Conservation (phyloP, 352 stramenopile genomes). For the Phytophthora pinifolia region DNA sequence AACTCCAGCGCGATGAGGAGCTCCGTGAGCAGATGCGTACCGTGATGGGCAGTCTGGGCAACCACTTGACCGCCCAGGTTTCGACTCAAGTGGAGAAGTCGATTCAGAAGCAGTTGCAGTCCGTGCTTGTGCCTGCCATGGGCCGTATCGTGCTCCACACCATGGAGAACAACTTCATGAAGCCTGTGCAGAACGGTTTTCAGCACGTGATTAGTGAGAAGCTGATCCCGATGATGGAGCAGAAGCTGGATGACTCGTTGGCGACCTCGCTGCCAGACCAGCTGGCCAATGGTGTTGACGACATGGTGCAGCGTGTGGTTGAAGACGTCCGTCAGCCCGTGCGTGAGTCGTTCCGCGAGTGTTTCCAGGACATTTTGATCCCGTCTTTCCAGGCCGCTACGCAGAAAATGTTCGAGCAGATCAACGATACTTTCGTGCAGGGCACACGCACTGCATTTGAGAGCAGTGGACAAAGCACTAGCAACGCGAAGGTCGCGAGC, state of each 20-base stretch:
- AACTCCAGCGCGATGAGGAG: constrained; percentile 70
- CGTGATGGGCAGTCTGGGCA: constrained; percentile 57
- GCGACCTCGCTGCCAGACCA: constrained; percentile 57
- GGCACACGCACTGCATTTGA: constrained; percentile 67
- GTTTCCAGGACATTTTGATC: constrained; percentile 86
- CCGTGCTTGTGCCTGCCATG: constrained; percentile 80
- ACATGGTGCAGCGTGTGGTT: constrained; percentile 76
- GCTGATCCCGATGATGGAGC: constrained; percentile 71
- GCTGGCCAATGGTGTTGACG: constrained; percentile 58
- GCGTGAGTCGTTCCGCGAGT: constrained; percentile 84
- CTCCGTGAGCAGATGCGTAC: constrained; percentile 68
- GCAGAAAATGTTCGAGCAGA: constrained; percentile 90
- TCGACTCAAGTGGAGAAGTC: constrained; percentile 78
- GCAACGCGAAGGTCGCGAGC: constrained; percentile 56
- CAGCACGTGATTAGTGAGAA: constrained; percentile 76
- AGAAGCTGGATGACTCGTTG: constrained; percentile 68
- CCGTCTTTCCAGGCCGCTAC: constrained; percentile 85
- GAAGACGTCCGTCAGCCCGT: constrained; percentile 81
- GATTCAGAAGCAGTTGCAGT: constrained; percentile 84
- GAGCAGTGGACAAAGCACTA: constrained; percentile 49
- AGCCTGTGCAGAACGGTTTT: constrained; percentile 78
- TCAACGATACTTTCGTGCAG: constrained; percentile 81
- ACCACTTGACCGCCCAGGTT: constrained; percentile 58
- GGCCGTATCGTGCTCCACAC: constrained; percentile 85
- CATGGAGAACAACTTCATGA: constrained; percentile 91